Conservation (phyloP, 805 yeast species). For the Metschnikowia cubensis region DNA sequence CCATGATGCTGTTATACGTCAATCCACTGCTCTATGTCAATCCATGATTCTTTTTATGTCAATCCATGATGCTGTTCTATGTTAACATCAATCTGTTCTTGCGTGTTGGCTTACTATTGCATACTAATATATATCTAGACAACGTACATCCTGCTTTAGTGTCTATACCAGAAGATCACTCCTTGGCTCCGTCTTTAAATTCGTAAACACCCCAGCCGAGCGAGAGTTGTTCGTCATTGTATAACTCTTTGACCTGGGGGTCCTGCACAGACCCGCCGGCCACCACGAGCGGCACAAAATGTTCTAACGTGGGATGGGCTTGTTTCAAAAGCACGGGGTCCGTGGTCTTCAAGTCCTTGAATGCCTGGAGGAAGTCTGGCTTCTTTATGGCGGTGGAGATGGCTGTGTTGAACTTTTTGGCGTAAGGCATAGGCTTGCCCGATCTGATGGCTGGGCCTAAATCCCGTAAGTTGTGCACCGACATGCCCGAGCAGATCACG, state of each 20-base stretch:
- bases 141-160: background rate
- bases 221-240: constrained; percentile 40
- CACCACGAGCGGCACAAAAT: constrained; percentile 63
- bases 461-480: constrained; percentile 72
- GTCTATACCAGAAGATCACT: background rate
- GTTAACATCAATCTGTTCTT: too few relatives aligned
- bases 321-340: constrained; percentile 32
- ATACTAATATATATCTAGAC: background rate
- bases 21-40: too few relatives aligned
- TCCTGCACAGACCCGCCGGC: constrained; percentile 40
- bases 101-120: background rate
- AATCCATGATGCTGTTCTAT: too few relatives aligned
- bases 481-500: constrained; percentile 69
- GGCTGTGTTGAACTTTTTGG: constrained; percentile 46
- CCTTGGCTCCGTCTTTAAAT: constrained; percentile 25
- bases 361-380: constrained; percentile 29
- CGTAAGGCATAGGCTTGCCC: constrained; percentile 42
- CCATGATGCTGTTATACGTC: too few relatives aligned
- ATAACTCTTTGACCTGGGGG: constrained; percentile 39
- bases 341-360: constrained; percentile 32
- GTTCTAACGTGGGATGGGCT: constrained; percentile 79
- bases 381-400: constrained; percentile 35
- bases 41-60: too few relatives aligned
- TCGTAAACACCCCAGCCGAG: constrained; percentile 72
- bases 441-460: constrained; percentile 24